These are phyloP conservation scores for Curvularia verruculosa DNA, from an alignment of 2,329 filamentous ascomycete species.

Conservation along the genomic window DNA sequence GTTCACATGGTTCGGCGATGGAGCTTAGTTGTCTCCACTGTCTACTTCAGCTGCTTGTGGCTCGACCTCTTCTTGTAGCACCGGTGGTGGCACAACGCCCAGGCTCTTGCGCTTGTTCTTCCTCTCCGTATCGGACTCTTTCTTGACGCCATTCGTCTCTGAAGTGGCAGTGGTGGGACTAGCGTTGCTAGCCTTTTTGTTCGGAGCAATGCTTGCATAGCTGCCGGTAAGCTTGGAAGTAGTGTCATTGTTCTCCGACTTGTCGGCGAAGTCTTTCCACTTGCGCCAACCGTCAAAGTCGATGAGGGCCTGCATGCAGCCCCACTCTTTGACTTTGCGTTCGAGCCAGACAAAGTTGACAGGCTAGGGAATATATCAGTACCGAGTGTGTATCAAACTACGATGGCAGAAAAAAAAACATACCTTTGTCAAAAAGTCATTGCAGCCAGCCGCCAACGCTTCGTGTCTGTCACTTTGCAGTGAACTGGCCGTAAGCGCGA, in stretches of 20 bases:
- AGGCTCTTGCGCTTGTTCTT: conserved; percentile 44
- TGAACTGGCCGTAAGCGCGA: conserved; percentile 91
- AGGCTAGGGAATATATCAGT: conserved; percentile 63
- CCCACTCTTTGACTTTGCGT: conserved; percentile 98
- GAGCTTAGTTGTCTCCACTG: conserved; percentile 16
- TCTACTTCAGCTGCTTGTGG: conserved; percentile 30
- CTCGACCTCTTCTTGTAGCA: conserved; percentile 37
- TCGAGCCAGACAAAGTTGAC: conserved; percentile 98
- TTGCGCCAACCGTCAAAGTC: conserved; percentile 98
- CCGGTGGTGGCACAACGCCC: conserved; percentile 33
- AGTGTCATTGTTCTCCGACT: conserved; percentile 43
- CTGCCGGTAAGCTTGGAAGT: conserved; percentile 44
- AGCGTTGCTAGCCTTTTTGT: conserved; percentile 23
- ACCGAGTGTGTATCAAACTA: conserved; percentile 13
- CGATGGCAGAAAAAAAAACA: conserved; percentile 30
- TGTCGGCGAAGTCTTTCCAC: conserved; percentile 80
- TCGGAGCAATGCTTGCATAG: conserved; percentile 40
- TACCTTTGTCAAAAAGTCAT: conserved; percentile 98
- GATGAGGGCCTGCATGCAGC: conserved; percentile 98
- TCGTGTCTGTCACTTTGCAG: conserved; percentile 95
- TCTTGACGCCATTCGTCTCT: conserved; percentile 34
- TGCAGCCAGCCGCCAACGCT: conserved; percentile 92
- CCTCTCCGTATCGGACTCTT: conserved; percentile 38
- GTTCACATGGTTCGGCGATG: neutral
- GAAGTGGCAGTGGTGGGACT: conserved; percentile 26